Evolutionary conservation across 768 basidiomycete species (phyloP), one percentile per base, ranked within the genome.

Genomic region (Boletus reticuloceps): DNA sequence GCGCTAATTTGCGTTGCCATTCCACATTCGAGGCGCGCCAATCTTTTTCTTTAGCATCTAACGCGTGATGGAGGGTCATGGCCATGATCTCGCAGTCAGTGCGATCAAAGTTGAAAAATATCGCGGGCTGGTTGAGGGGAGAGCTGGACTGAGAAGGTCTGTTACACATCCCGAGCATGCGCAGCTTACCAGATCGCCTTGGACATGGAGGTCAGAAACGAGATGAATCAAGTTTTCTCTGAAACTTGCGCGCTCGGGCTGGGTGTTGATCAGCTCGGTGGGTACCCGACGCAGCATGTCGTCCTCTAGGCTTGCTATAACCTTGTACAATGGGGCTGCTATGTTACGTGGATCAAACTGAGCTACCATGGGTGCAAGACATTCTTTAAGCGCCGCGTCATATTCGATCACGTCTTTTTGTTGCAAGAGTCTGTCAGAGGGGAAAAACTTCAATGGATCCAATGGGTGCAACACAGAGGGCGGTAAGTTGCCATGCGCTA

Each of bases 21-120:
- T 74, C 74, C 0, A 74, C 68, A 55, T 70, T 80, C 4, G 60
- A 66, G 5, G 60, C 53, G 1, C 80, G 75, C 85, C 85, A 89
- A 29, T 67, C 42, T 20, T 55, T 41, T 66, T 89, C 87, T 6
- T 79, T 74, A 1, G 27, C 43, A 51, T 73, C 58, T 14, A 88
- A 74, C 0, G 54, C 63, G 2, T 53, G 16, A 1, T 73, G 19
- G 22, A 89, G 65, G 13, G 56, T 53, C 20, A 63, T 37, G 0
- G 77, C 82, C 72, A 86, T 76, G n/a, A 68, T 58, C 63, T 87
- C 85, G 64, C 86, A 88, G 19, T 74, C 72, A 3, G 71, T 65
- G 19, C 87, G 79, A 58, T 87, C 83, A 60, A 89, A 86, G 50
- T 75, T 79, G 72, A 89, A 89, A 20, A 89, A 67, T 13, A 89